Conservation (phyloP, 768 basidiomycete species). For the Pleurotus citrinopileatus region DNA sequence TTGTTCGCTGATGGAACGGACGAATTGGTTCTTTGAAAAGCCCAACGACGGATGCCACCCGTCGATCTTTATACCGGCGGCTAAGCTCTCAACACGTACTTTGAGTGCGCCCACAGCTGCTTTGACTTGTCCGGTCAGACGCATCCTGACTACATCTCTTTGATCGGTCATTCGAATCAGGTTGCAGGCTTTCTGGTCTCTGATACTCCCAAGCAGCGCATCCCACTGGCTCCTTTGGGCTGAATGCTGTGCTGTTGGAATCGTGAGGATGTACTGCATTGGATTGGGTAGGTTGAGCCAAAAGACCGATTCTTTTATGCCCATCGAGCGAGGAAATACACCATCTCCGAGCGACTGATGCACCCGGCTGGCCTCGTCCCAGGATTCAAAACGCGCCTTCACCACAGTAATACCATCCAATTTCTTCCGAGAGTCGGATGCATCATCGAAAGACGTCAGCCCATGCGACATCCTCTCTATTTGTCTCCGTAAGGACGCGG, state of each 20-base stretch:
- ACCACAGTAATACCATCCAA: constrained; percentile 30
- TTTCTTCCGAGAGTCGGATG: constrained; percentile 13
- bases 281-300: constrained; percentile 44
- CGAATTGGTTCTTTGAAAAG: constrained; percentile 25
- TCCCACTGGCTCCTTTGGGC: constrained; percentile 52
- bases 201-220: constrained; percentile 31
- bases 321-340: constrained; percentile 17
- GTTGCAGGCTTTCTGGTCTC: constrained; percentile 31
- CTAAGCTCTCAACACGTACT: constrained; percentile 55
- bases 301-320: constrained; percentile 29
- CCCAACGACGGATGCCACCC: constrained; percentile 49
- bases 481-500: constrained; percentile 19
- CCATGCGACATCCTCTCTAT: constrained; percentile 8
- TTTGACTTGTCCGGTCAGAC: constrained; percentile 36
- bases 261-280: constrained; percentile 46
- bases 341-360: constrained; percentile 31
- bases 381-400: constrained; percentile 44
- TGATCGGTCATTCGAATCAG: constrained; percentile 22
- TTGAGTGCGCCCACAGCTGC: constrained; percentile 54
- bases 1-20: constrained; percentile 28
- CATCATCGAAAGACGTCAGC: constrained; percentile 24
- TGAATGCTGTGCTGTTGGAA: constrained; percentile 45
- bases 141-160: constrained; percentile 17
- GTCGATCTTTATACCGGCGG: constrained; percentile 45
- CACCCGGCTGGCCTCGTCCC: constrained; percentile 44